Base-by-base conservation (phyloP, 2,329 filamentous ascomycete genomes). In the Coniella lustricola region DNA sequence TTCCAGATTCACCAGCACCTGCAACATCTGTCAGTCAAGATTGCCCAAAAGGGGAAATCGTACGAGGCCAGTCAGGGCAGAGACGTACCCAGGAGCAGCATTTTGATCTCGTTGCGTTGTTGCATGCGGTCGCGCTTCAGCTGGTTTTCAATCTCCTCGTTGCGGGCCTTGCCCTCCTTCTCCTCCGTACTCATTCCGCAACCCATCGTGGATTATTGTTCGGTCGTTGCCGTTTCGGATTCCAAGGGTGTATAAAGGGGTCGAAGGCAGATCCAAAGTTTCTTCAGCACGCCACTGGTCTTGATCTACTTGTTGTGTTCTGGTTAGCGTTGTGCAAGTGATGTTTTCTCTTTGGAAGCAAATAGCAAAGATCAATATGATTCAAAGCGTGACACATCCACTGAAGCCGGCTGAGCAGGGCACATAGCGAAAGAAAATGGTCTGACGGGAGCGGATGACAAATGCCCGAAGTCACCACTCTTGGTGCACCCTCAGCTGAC, bases 141-240 rank as follows among this genome's bases (percentile, higher is more conserved):
- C 77, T 97, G 91, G 70, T 96, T 97, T 75, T 98, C 93, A 66
- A 98, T 98, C 82, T 97, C 91, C 80, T 98, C 93, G 69, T 98
- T 97, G 62, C 93, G 85, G 77, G 90, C 88, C 87, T 96, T 97
- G 75, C 93, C 91, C 90, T 97, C 93, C 85, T 96, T 96, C 76
- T 97, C 93, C 77, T 97, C 93, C 67, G 93, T 95, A 71, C 91
- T 97, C 89, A 96, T 95, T 74, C 91, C 91, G 72, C 93, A 98
- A 83, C 93, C 93, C 93, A 98, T 98, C 64, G 77, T 90, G 85
- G 67, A 75, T 71, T 69, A 54, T 59, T 29, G 60, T 53, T 57
- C 40, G 33, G 49, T 54, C 36, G 37, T 40, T 34, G 50, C 29
- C 44, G 44, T 44, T 44, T 44, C 35, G 22, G 32, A 47, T 35